Base-by-base conservation (phyloP, 108 stramenopile genomes). In the Craspedostauros australis region DNA sequence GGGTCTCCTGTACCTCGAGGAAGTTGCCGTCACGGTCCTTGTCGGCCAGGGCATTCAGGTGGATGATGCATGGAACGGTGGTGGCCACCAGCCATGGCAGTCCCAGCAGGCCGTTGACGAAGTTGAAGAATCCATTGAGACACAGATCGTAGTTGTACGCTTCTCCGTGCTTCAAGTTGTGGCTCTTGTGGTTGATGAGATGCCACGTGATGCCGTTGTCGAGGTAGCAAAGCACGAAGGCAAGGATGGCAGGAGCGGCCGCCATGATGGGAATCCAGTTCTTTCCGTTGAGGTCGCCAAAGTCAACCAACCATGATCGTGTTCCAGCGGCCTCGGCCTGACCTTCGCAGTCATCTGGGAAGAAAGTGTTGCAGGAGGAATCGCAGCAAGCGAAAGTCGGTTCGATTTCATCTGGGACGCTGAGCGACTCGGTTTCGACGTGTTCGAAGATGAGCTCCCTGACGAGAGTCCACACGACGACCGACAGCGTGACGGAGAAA, bases 161-260 rank as follows among this genome's bases (percentile, higher is more conserved):
- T 21, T 69, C 68, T 46, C 73, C 73, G 50, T 75, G 73, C n/a
- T 50, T 20, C 2, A 74, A 16, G 15, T 68, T 63, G 62, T 74
- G 51, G 20, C 36, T 47, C 39, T 38, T 38, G 44, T 61, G 59
- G 46, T 62, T 54, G 50, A 69, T 60, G 33, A 69, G 39, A 49
- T 69, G 19, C 19, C 49, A 57, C 3, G 72, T 66, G 52, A 75
- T 79, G 21, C 78, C 78, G 39, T 79, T 57, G 52, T 79, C 78
- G 7, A 79, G 62, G 54, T 46, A 79, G 18, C 55, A 24, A 3
- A 79, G 44, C 18, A 79, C 43, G 57, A 79, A 79, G 16, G 73
- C 73, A 3, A 71, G 42, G 12, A 68, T 7, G 14, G 79, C 79
- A 38, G 79, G 79, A 0, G 63, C 79, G 6, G 79, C 75, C 12